Evolutionary conservation across 2,329 filamentous ascomycete species (phyloP).

Genomic region (Ceratocystis variospora): DNA sequence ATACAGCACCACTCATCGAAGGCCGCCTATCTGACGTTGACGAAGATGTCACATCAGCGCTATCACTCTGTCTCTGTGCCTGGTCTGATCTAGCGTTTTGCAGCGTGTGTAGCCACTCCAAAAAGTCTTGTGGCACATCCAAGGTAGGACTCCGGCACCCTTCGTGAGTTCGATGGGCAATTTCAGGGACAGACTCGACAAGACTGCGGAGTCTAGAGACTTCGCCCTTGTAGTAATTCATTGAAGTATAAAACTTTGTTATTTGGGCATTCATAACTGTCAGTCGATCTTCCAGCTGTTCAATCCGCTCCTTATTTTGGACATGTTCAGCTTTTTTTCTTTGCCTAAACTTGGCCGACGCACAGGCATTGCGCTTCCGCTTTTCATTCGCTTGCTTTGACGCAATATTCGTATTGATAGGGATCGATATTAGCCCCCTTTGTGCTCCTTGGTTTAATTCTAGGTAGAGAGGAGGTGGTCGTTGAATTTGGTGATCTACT

Average conservation of each 20-base stretch:
- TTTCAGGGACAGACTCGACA: not conserved
- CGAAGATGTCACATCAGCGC: not conserved
- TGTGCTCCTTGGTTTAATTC: not conserved
- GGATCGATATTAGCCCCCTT: slow-evolving; percentile 4
- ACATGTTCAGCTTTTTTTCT: slow-evolving; percentile 70
- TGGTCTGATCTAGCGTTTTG: not conserved
- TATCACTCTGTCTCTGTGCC: not conserved
- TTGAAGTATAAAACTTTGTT: not conserved
- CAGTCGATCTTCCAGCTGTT: slow-evolving; percentile 11
- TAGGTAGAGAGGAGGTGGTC: not conserved
- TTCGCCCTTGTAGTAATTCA: slow-evolving; percentile 3
- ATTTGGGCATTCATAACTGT: not conserved
- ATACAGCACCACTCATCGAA: not conserved
- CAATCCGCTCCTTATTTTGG: slow-evolving; percentile 50
- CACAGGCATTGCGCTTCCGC: slow-evolving; percentile 69
- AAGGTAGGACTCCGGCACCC: not conserved
- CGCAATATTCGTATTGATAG: slow-evolving; percentile 29
- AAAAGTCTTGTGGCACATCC: not conserved
- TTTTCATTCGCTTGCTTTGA: slow-evolving; percentile 78
- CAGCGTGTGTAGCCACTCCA: not conserved
- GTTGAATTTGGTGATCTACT: not conserved
- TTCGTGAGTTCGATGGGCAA: not conserved
- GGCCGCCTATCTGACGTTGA: not conserved
- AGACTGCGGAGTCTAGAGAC: not conserved
- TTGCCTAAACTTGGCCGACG: slow-evolving; percentile 57